These are phyloP conservation scores for Coniferiporia weirii DNA, from an alignment of 1,284 basidiomycete species.

Conservation along the genomic window DNA sequence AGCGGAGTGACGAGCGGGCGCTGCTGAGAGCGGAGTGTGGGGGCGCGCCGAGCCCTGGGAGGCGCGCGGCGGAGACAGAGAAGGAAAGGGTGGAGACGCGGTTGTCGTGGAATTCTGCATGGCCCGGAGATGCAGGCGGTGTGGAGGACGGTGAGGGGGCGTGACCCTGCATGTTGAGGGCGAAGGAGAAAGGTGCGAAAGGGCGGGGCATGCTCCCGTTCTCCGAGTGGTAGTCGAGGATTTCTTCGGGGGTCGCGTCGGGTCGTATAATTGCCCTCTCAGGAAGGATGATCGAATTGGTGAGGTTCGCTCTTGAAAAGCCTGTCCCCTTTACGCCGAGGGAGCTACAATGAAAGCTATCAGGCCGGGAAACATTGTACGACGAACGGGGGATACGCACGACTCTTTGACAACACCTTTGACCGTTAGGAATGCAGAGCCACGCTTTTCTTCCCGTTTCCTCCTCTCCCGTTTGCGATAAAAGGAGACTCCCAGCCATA, in stretches of 20 bases:
- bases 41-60: constrained; percentile 12
- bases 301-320: constrained; percentile 44
- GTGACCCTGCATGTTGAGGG: constrained; percentile 22
- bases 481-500: constrained; percentile 38
- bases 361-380: not conserved
- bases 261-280: constrained; percentile 39
- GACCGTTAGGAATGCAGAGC: constrained; percentile 42
- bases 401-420: constrained; percentile 38
- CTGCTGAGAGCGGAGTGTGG: constrained; percentile 26
- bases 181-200: constrained; percentile 42
- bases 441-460: constrained; percentile 34
- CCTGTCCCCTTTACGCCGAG: constrained; percentile 14
- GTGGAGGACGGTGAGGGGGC: constrained; percentile 21
- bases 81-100: constrained; percentile 22
- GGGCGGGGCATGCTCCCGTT: constrained; percentile 45
- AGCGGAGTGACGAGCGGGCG: constrained; percentile 31
- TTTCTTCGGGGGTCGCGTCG: constrained; percentile 34
- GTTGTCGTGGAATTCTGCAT: constrained; percentile 5
- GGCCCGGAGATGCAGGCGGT: constrained; percentile 9
- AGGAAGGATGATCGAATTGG: constrained; percentile 46
- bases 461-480: constrained; percentile 36
- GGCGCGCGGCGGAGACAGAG: constrained; percentile 11
- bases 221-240: constrained; percentile 41
- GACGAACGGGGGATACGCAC: constrained; percentile 7
- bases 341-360: not conserved